Conservation (phyloP, 2,329 filamentous ascomycete genomes). For the Alternaria brassicae region DNA sequence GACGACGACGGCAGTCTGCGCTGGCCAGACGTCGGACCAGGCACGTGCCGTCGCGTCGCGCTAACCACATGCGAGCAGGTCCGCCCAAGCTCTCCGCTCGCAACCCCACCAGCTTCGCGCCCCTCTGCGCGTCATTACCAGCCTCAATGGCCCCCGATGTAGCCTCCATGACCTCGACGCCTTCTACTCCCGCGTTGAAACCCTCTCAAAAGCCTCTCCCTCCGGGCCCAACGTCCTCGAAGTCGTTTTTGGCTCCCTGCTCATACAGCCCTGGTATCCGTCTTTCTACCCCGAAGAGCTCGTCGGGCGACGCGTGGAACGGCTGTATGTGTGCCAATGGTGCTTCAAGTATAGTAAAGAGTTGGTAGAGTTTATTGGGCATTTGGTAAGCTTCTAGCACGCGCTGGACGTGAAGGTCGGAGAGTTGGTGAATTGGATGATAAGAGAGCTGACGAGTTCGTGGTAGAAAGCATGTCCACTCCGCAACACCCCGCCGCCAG, state of each 20-base stretch:
- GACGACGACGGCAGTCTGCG: too few species aligned
- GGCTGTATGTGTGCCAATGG: slow-evolving; percentile 85
- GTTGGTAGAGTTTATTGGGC: slow-evolving; percentile 56
- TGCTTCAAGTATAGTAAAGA: slow-evolving; percentile 91
- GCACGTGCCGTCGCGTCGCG: neutral
- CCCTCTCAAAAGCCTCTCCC: slow-evolving; percentile 26
- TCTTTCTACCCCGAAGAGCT: slow-evolving; percentile 82
- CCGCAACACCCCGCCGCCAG: slow-evolving; percentile 62
- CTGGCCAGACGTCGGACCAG: neutral
- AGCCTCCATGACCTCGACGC: slow-evolving; percentile 26
- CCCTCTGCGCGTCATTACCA: slow-evolving; percentile 12
- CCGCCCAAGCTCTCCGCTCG: neutral
- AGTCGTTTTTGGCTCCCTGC: slow-evolving; percentile 82
- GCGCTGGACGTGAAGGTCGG: neutral
- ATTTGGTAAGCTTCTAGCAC: slow-evolving; percentile 38
- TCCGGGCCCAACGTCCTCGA: slow-evolving; percentile 81
- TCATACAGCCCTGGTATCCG: slow-evolving; percentile 90
- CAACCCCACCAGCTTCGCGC: slow-evolving; percentile 9
- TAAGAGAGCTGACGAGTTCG: slow-evolving; percentile 1
- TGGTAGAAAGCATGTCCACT: slow-evolving; percentile 54
- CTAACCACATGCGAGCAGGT: neutral
- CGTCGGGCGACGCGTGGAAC: slow-evolving; percentile 53
- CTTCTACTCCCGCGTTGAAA: slow-evolving; percentile 19
- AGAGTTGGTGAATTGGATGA: too few species aligned
- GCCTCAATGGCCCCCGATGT: slow-evolving; percentile 35